phyloP scores from a whole-genome alignment of 805 yeast genomes.

The Pichia nakasei region DNA sequence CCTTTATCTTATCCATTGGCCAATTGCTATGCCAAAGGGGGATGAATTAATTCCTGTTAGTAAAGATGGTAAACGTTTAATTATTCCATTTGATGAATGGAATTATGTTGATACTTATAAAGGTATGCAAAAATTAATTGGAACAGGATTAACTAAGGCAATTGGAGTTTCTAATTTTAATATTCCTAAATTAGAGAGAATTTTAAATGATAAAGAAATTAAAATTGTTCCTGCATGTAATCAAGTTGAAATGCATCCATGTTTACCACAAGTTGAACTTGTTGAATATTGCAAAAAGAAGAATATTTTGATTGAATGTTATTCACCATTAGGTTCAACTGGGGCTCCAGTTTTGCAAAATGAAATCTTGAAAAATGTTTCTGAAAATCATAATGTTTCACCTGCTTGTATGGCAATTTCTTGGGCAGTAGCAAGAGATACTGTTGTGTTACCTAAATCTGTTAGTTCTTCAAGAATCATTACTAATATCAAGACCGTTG shows the following conservation, averaged over 20 bases:
- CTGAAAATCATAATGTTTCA: conserved; percentile 32
- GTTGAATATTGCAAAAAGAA: conserved; percentile 42
- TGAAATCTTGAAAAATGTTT: conserved; percentile 33
- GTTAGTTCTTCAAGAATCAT: conserved; percentile 35
- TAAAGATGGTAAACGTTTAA: conserved; percentile 23
- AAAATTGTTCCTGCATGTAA: conserved; percentile 45
- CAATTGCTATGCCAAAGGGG: conserved; percentile 41
- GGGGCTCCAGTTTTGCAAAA: conserved; percentile 45
- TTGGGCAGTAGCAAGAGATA: conserved; percentile 52
- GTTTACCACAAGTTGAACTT: conserved; percentile 54
- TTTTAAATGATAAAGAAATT: conserved; percentile 40
- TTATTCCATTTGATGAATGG: conserved; percentile 24
- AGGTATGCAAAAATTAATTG: conserved; percentile 45
- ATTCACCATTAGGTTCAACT: conserved; percentile 65
- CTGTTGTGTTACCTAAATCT: conserved; percentile 46
- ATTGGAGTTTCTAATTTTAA: conserved; percentile 76
- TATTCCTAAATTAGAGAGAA: conserved; percentile 38
- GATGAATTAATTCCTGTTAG: too few species aligned
- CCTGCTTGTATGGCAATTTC: conserved; percentile 48
- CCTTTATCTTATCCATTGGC: conserved; percentile 78
- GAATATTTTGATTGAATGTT: conserved; percentile 58
- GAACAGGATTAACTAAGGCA: conserved; percentile 32
- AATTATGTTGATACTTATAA: conserved; percentile 52
- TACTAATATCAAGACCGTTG: conserved; percentile 30
- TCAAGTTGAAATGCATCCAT: conserved; percentile 61